Percentiles rank a stretch among this genome's conserved stretches.
phyloP scores from a whole-genome alignment of 1,139 yeast genomes.

The Geotrichum candidum region DNA sequence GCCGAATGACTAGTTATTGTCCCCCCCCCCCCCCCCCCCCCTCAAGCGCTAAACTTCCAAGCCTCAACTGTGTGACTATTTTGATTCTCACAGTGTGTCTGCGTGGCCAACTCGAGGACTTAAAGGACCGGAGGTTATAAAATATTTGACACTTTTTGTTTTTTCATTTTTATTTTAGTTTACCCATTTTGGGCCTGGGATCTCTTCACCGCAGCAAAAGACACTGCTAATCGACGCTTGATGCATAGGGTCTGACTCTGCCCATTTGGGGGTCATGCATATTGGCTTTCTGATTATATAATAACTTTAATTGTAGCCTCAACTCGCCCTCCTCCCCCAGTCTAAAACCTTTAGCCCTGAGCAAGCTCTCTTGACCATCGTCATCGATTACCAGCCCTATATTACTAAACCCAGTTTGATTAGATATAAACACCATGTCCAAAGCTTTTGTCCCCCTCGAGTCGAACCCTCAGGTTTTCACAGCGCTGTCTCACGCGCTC shows the following conservation, averaged over 20 bases:
- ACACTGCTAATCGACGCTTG: not conserved
- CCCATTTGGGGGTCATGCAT: not conserved
- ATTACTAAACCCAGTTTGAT: not conserved
- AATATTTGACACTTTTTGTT: not conserved
- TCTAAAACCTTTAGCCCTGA: not conserved
- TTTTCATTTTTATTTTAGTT: not conserved
- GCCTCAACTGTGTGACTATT: not conserved
- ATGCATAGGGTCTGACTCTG: not conserved
- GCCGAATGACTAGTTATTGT: not conserved
- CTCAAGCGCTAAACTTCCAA: not conserved
- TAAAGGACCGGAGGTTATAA: not conserved
- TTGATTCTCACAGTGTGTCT: not conserved
- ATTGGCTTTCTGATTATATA: not conserved
- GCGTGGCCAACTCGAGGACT: not conserved
- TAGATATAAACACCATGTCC: not conserved
- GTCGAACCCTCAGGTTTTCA: conserved; percentile 81
- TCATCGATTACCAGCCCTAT: not conserved
- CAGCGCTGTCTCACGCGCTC: conserved; percentile 57
- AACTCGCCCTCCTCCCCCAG: not conserved
- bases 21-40: not conserved
- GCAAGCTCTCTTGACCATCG: not conserved
- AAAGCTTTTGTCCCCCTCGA: conserved; percentile 68
- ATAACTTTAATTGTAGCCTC: not conserved
- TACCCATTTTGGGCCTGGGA: not conserved
- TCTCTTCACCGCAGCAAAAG: not conserved